Base-by-base conservation (phyloP, 2,329 filamentous ascomycete species). In the Botryotinia narcissicola region DNA sequence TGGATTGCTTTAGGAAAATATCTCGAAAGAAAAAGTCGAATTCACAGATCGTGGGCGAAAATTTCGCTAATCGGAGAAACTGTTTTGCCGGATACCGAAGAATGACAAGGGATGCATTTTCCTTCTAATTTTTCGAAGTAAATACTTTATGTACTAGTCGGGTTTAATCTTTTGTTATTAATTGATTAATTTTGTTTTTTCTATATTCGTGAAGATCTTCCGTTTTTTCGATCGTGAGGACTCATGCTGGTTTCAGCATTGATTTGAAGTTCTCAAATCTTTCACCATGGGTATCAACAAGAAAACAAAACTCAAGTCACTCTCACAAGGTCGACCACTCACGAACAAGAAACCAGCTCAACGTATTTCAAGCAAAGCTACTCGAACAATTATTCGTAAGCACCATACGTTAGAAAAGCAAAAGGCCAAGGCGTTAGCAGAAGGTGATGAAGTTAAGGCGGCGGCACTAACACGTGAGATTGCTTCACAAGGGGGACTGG, bases 381-480 rank as follows among this genome's bases (percentile, higher is more conserved):
- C 89, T 62, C 87, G 90, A 78, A 83, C 84, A 44, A 83, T 92
- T 75, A 92, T 92, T 82, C 90, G 91, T 80, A 85, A 85, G 60
- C 88, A 90, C 75, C 90, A 92, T 79, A 87, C 89, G 61, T 82
- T 92, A 44, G 87, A 91, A 78, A 92, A 92, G 81, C 84, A 86
- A 75, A 86, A 86, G 70, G 84, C 84, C 6, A 88, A 89, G 77
- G 90, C 90, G 20, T 74, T 84, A 40, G 82, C 84, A 25, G 85
- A 85, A 68, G 89, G 89, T 12, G 88, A 92, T 78, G 80, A 81
- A 71, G 80, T 82, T 1, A 84, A 85, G 73, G 85, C 84, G 57
- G 81, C 82, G 7, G 79, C 81, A 1, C 82, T 91, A 32, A 80
- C 85, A 35, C 83, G 84, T 1, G 85, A 91, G 77, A 87, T 92